Evolutionary conservation across 352 stramenopile species (phyloP), one percentile per base, ranked within the genome.

Genomic region (Pythium sukuiense): DNA sequence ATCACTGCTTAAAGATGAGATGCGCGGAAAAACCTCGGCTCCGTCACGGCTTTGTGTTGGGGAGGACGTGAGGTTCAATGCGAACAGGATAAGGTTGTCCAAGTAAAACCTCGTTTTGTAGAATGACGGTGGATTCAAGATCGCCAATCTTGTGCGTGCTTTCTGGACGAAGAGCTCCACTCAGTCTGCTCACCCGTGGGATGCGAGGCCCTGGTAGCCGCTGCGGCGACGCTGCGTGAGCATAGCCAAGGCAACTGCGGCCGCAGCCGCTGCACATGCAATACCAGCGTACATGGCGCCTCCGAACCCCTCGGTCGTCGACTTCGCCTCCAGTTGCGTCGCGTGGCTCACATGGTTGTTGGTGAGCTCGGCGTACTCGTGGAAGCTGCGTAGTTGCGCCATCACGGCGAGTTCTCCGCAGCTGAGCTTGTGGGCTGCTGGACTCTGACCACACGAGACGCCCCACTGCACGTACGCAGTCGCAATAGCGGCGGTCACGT

Each of bases 371-470:
- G 5, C 24, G 32, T 26, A 12, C 8, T 43, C 14, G 55, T 69
- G 59, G 32, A 69, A 69, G 26, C 62, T 69, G 6, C 18, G 30
- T 27, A 69, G 62, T 55, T 69, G 62, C 54, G 62, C 48, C 41
- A 69, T 55, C 37, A 67, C 27, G 2, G 39, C 41, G 29, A 29
- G 35, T 18, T 52, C 61, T 13, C 32, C 30, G 29, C 61, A 67
- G 2, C 41, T 49, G 13, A 48, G 12, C 29, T 30, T 54, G 18
- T 48, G 61, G 2, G 54, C 14, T 20, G 24, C n/a, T n/a, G 43
- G 14, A 13, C 20, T 39, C 54, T 54, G 43, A 7, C 20, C 41
- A 50, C 54, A 69, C 32, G 8, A n/a, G 62, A 69, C 32, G 3
- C 54, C 46, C 2, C n/a, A 20, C 33, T 69, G 43, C 14, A 69